phyloP scores from a whole-genome alignment of 2,329 filamentous ascomycete species.

The Epichloe sylvatica region DNA sequence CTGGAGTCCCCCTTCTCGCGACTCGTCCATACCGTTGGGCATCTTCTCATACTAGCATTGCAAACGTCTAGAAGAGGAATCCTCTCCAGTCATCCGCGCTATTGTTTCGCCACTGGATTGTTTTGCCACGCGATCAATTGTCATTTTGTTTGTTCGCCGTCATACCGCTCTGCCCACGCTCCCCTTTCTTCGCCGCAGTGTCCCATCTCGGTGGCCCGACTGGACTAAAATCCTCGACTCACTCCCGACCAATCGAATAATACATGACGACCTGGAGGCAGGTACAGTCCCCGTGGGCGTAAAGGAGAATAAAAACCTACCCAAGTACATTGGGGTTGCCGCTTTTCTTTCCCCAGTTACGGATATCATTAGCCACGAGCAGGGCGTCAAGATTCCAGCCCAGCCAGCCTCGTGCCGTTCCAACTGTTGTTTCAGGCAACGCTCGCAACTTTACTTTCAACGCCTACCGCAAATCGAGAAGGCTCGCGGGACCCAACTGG shows the following conservation, averaged over 20 bases:
- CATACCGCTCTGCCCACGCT: not conserved
- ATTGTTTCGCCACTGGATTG: not conserved
- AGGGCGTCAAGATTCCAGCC: not conserved
- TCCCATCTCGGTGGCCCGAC: not conserved
- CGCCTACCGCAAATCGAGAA: not conserved
- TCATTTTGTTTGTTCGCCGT: not conserved
- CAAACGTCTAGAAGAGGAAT: not conserved
- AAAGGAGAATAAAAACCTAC: not conserved
- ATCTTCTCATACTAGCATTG: not conserved
- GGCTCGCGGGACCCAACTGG: not conserved
- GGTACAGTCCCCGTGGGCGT: not conserved
- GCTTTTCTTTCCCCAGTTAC: not conserved
- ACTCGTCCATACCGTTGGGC: not conserved
- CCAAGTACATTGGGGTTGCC: not conserved
- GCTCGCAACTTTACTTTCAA: not conserved
- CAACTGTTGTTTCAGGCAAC: conserved; percentile 1
- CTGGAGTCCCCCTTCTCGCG: not conserved
- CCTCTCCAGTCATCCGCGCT: not conserved
- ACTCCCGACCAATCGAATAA: not conserved
- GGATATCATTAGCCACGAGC: not conserved
- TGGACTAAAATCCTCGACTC: not conserved
- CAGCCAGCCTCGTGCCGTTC: not conserved
- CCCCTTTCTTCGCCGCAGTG: not conserved
- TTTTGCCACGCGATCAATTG: not conserved
- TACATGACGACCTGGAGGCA: not conserved